Percentiles rank a stretch among this genome's conserved stretches.
Conservation (phyloP, 2,329 filamentous ascomycete genomes). For the Apiospora hydei region DNA sequence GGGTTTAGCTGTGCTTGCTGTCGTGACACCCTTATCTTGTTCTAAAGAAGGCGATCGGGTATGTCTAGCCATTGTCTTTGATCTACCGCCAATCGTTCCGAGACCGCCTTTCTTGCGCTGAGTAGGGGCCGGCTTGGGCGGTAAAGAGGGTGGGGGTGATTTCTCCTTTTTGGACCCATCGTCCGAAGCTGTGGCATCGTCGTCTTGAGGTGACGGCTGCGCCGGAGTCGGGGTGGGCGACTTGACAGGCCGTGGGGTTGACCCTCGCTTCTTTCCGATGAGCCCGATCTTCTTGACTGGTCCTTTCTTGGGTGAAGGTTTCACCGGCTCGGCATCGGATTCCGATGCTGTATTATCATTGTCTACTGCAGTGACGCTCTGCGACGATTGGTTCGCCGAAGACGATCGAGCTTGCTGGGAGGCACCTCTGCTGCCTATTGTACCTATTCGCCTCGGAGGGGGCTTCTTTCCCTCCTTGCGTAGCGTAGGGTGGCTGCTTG, state of each 20-base stretch:
- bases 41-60: slow-evolving; percentile 21
- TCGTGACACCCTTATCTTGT: slow-evolving; percentile 33
- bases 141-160: slow-evolving; percentile 16
- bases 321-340: slow-evolving; percentile 36
- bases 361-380: slow-evolving; percentile 32
- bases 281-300: slow-evolving; percentile 33
- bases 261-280: slow-evolving; percentile 35
- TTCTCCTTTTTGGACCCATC: slow-evolving; percentile 20
- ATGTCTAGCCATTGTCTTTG: slow-evolving; percentile 23
- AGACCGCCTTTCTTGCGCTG: slow-evolving; percentile 25
- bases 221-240: slow-evolving; percentile 15
- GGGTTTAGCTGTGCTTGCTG: background rate
- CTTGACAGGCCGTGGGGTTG: slow-evolving; percentile 24
- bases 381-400: slow-evolving; percentile 35
- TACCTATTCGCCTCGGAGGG: slow-evolving; percentile 31
- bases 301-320: slow-evolving; percentile 29
- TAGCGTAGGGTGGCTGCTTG: slow-evolving; percentile 32
- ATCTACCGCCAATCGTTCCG: slow-evolving; percentile 26
- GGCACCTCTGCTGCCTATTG: slow-evolving; percentile 30
- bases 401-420: slow-evolving; percentile 26
- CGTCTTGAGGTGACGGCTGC: slow-evolving; percentile 28
- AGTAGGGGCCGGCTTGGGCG: background rate
- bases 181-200: slow-evolving; percentile 29
- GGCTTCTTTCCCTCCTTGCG: slow-evolving; percentile 28
- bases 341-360: slow-evolving; percentile 42